Evolutionary conservation across 306 rosid genomes (phyloP).

Genomic region (Alnus glutinosa): DNA sequence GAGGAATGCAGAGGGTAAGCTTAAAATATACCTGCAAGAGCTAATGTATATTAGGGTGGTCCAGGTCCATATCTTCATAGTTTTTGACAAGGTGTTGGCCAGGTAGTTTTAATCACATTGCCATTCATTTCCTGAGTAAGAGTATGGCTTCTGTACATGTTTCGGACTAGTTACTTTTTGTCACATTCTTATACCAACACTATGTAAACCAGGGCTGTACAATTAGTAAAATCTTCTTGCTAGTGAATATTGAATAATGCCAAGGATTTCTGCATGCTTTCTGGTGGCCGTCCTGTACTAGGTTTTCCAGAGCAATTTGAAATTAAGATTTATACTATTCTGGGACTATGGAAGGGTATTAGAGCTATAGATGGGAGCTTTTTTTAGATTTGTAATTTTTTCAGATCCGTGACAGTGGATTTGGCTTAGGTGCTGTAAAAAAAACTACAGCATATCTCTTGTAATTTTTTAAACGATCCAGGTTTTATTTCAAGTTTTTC

Average conservation of each 20-base stretch:
- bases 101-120: slow-evolving; percentile 10
- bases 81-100: slow-evolving; percentile 26
- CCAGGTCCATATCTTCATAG: slow-evolving; percentile 10
- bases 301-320: not conserved
- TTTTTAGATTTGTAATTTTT: too few relatives aligned
- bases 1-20: slow-evolving; percentile 6
- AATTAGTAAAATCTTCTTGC: slow-evolving; percentile 3
- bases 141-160: slow-evolving; percentile 34
- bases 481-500: too few relatives aligned
- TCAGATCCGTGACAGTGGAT: too few relatives aligned
- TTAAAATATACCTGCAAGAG: not conserved
- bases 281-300: not conserved
- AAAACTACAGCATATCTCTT: too few relatives aligned
- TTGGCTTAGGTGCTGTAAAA: too few relatives aligned
- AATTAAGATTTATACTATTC: too few relatives aligned
- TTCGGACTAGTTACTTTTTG: not conserved
- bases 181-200: not conserved
- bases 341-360: too few relatives aligned
- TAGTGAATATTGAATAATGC: not conserved
- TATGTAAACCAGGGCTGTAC: slow-evolving; percentile 27
- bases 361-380: too few relatives aligned
- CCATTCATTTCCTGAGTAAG: slow-evolving; percentile 39
- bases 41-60: slow-evolving; percentile 29
- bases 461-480: too few relatives aligned
- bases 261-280: not conserved